Percentiles rank a stretch among this genome's conserved stretches.
These are phyloP conservation scores for Lecanicillium sp. DNA, from an alignment of 2,329 filamentous ascomycete genomes.

Conservation along the genomic window DNA sequence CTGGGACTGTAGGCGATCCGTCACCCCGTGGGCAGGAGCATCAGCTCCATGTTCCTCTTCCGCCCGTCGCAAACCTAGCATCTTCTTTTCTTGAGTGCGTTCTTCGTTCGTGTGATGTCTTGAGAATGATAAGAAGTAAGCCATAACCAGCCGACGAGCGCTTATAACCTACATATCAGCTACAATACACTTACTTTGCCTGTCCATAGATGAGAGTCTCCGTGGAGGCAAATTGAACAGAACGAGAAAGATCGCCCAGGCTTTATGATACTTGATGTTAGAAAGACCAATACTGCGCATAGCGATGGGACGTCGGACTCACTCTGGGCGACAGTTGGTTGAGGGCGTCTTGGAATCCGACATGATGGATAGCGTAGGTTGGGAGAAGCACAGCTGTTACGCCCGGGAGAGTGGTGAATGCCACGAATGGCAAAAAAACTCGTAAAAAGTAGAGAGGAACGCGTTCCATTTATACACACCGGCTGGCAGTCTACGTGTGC, in stretches of 20 bases:
- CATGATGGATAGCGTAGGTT: no score
- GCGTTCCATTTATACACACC: no score
- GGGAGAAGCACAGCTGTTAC: no score
- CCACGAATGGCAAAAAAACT: no score
- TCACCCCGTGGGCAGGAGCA: not conserved
- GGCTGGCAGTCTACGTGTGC: no score
- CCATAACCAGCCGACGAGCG: not conserved
- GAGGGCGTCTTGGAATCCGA: no score
- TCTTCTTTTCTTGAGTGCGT: not conserved
- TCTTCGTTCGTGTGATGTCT: not conserved
- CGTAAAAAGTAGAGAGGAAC: no score
- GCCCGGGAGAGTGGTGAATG: no score
- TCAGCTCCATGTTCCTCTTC: conserved; percentile 1
- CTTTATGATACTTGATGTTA: not conserved
- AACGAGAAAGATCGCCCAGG: no score
- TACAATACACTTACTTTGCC: conserved; percentile 9
- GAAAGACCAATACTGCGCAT: not conserved
- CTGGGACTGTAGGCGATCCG: conserved; percentile 5
- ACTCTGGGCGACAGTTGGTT: no score
- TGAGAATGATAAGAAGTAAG: not conserved
- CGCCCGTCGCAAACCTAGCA: not conserved
- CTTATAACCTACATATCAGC: no score
- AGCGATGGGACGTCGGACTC: not conserved
- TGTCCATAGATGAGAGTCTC: conserved; percentile 1
- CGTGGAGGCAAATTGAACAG: not conserved